A percentile compares a stretch with the other conserved stretches of the same genome.
Evolutionary conservation across 345 rosid species (phyloP).

Genomic region (Murraya paniculata): DNA sequence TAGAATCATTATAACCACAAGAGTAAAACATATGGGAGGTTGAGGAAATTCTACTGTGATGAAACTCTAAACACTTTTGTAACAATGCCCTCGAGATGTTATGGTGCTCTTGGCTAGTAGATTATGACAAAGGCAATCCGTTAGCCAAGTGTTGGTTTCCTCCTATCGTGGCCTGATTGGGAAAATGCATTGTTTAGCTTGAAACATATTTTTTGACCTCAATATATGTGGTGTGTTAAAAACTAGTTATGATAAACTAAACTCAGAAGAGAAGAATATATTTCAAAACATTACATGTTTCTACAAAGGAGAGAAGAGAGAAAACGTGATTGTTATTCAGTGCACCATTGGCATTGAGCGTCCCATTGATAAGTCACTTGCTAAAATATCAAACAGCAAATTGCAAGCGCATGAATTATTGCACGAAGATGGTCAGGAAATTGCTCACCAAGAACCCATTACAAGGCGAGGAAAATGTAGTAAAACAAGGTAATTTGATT

Average conservation of each 20-base stretch:
- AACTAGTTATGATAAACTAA: constrained; percentile 13
- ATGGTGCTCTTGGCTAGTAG: not conserved
- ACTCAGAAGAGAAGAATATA: constrained; percentile 21
- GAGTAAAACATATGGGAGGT: not conserved
- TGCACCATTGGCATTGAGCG: not conserved
- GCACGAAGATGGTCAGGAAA: constrained; percentile 19
- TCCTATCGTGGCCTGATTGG: no score
- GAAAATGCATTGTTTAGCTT: constrained; percentile 8
- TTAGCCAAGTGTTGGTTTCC: not conserved
- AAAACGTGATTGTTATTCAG: constrained; percentile 16
- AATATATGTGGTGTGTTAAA: constrained; percentile 2
- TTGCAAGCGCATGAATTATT: constrained; percentile 40
- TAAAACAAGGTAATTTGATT: not conserved
- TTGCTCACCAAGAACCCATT: not conserved
- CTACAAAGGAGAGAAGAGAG: constrained; percentile 23
- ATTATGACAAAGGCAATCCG: constrained; percentile 22
- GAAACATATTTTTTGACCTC: not conserved
- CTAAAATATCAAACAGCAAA: constrained; percentile 21
- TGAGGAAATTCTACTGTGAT: not conserved
- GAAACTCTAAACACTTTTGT: constrained; percentile 8
- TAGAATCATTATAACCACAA: constrained; percentile 2
- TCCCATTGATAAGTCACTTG: constrained; percentile 28
- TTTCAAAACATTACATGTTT: constrained; percentile 48
- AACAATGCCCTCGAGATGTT: not conserved
- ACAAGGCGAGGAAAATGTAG: constrained; percentile 5